These are phyloP conservation scores for Prunus yedoensis DNA, from an alignment of 331 rosid species.

Conservation along the genomic window DNA sequence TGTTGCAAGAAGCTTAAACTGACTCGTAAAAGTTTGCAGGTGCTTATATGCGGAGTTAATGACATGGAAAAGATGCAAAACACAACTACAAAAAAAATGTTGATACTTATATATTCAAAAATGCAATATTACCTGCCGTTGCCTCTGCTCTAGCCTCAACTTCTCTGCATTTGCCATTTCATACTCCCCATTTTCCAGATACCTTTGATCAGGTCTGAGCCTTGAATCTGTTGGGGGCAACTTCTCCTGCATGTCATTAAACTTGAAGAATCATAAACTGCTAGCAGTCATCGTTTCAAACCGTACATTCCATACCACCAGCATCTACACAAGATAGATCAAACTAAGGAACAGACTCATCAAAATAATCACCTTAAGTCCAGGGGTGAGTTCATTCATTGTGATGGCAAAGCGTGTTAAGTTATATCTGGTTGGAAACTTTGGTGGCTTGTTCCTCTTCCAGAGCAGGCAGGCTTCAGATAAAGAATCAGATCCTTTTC, in stretches of 20 bases:
- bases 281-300: not conserved
- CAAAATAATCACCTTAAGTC: conserved; percentile 68
- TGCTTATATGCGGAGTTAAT: not conserved
- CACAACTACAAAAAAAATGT: not conserved
- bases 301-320: not conserved
- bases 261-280: conserved; percentile 8
- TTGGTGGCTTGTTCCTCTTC: conserved; percentile 84
- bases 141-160: conserved; percentile 90
- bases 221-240: conserved; percentile 99
- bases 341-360: conserved; percentile 10
- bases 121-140: conserved; percentile 76
- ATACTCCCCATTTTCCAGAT: conserved; percentile 92
- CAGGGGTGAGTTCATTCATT: conserved; percentile 81
- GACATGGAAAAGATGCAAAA: not conserved
- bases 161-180: conserved; percentile 95
- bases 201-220: conserved; percentile 94
- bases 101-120: not conserved
- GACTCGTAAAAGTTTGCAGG: too few species aligned
- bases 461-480: conserved; percentile 80
- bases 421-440: conserved; percentile 79
- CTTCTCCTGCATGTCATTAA: conserved; percentile 52
- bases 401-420: conserved; percentile 93
- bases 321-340: not conserved
- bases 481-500: conserved; percentile 69
- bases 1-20: not conserved